Evolutionary conservation across 371 early-diverging fungal genomes (phyloP).

Genomic region (Syncephalastrum contaminatum): DNA sequence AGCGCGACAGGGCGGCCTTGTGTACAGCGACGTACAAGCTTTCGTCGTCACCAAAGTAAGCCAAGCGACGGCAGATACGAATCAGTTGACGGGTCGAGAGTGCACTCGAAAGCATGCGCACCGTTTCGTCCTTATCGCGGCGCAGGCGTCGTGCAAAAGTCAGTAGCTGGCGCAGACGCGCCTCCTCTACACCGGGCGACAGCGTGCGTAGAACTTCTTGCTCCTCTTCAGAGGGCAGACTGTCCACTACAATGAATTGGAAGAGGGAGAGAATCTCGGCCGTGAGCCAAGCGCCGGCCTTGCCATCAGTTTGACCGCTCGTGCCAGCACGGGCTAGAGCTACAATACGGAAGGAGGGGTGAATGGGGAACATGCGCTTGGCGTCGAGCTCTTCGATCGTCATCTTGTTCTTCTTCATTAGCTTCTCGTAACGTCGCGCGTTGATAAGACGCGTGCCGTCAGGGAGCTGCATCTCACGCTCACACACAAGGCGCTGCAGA

Average conservation of each 20-base stretch:
- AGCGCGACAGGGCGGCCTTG: slow-evolving; percentile 73
- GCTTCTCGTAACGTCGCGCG: slow-evolving; percentile 54
- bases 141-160: slow-evolving; percentile 66
- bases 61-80: slow-evolving; percentile 72
- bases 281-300: slow-evolving; percentile 67
- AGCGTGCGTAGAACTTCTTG: slow-evolving; percentile 55
- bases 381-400: slow-evolving; percentile 47
- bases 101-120: slow-evolving; percentile 61
- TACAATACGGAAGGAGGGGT: slow-evolving; percentile 79
- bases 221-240: slow-evolving; percentile 67
- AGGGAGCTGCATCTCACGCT: slow-evolving; percentile 75
- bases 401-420: slow-evolving; percentile 49
- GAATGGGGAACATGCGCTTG: slow-evolving; percentile 59
- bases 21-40: slow-evolving; percentile 68
- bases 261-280: slow-evolving; percentile 76
- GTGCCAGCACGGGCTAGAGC: slow-evolving; percentile 66
- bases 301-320: slow-evolving; percentile 41
- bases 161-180: slow-evolving; percentile 55
- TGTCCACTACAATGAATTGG: slow-evolving; percentile 69
- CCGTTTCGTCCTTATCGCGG: slow-evolving; percentile 65
- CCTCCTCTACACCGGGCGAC: slow-evolving; percentile 66
- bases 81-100: slow-evolving; percentile 77
- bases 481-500: slow-evolving; percentile 65
- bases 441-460: slow-evolving; percentile 68
- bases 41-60: slow-evolving; percentile 65